Evolutionary conservation across 345 rosid species (phyloP), one percentile per base, ranked within the genome.

Genomic region (Erucastrum elatum): DNA sequence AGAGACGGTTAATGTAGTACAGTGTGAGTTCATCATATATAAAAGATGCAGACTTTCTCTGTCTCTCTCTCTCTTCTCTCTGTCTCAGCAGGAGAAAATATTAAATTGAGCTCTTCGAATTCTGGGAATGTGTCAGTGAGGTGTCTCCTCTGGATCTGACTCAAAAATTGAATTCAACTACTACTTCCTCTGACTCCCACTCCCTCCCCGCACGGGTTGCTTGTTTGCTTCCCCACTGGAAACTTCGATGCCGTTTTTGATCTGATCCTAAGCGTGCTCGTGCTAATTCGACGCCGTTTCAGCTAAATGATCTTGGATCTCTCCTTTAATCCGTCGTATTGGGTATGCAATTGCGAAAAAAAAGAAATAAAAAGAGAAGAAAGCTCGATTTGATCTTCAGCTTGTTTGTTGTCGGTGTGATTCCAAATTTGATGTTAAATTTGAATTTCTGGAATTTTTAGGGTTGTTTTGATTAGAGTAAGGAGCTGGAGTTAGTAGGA

Each of bases 91-190:
- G 51, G 53, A 15, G 39, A 44, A 59, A 11, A 39, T 64, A 63
- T 64, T 21, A 46, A 37, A 46, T 4, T 39, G 13, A 8, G 3
- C 55, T 56, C 53, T 31, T 80, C 64, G 17, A 75, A 33, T 44
- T 70, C 80, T 75, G 83, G 73, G 67, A 75, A 70, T 75, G 77
- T 75, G 76, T 75, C 83, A 80, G 80, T 75, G 76, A 75, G 53
- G 64, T 37, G 77, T 79, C 78, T 73, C 70, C 70, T 65, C 60
- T 75, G 60, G 69, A 80, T 80, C 77, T 80, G 83, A 80, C 75
- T 80, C 81, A 9, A 3, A 21, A 4, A 75, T 80, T 80, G 0
- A 70, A 74, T 80, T 80, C 21, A 17, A 68, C 78, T 67, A 67
- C 74, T 72, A 58, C 44, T 30, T 69, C 71, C 66, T 66, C 44